Evolutionary conservation across 1,139 yeast genomes (phyloP).

Genomic region (Lodderomyces theae): DNA sequence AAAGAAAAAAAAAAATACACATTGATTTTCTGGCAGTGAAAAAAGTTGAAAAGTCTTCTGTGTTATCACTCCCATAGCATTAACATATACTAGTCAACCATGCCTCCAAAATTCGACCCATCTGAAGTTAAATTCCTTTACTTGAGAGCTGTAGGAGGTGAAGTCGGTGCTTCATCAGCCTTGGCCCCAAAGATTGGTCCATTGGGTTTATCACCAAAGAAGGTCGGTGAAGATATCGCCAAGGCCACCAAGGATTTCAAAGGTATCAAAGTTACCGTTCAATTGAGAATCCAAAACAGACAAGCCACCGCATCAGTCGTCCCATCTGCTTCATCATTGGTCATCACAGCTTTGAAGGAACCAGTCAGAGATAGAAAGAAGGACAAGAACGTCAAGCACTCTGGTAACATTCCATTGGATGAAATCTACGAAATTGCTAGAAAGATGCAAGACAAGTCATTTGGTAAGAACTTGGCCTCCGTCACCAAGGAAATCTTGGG

Average conservation of each 20-base stretch:
- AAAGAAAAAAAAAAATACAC: not conserved
- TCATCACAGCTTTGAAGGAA: conserved; percentile 98
- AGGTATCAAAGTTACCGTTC: conserved; percentile 99
- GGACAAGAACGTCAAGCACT: conserved; percentile 99
- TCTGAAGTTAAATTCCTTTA: conserved; percentile 96
- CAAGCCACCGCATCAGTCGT: conserved; percentile 99
- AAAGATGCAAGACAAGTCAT: conserved; percentile 95
- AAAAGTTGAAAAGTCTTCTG: conserved; percentile 1
- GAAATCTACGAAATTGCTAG: conserved; percentile 98
- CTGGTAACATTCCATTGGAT: conserved; percentile 97
- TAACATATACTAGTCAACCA: conserved; percentile 30
- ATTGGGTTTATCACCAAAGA: conserved; percentile 99
- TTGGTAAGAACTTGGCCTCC: conserved; percentile 96
- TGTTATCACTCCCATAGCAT: conserved; percentile 1
- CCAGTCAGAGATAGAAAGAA: conserved; percentile 99
- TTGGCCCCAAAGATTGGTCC: conserved; percentile 99
- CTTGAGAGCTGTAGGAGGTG: conserved; percentile 99
- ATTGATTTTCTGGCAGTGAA: not conserved
- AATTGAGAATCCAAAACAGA: conserved; percentile 99
- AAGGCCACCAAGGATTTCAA: conserved; percentile 99
- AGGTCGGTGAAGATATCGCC: conserved; percentile 99
- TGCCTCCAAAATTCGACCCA: conserved; percentile 99
- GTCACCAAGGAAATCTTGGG: conserved; percentile 99
- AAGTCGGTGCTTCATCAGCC: conserved; percentile 99
- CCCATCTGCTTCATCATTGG: conserved; percentile 99